These are phyloP conservation scores for Salix suchowensis DNA, from an alignment of 345 rosid species.

Conservation along the genomic window DNA sequence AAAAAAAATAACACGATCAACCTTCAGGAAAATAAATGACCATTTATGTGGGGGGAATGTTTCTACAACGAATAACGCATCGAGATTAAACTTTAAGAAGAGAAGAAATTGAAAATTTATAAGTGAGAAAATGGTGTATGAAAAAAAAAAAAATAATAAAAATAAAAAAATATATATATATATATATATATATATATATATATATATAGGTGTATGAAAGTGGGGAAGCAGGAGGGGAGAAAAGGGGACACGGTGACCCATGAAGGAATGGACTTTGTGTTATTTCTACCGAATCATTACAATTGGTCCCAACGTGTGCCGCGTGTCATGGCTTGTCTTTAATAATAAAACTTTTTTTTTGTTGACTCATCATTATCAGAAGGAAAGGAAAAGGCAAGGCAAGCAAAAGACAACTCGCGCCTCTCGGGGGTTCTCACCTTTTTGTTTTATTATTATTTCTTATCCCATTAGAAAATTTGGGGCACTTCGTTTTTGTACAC, in stretches of 20 bases:
- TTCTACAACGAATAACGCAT: too few species aligned
- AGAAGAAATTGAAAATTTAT: too few species aligned
- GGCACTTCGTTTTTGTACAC: not conserved
- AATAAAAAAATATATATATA: too few species aligned
- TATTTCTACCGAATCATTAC: constrained; percentile 16
- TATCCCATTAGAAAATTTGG: not conserved
- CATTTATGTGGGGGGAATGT: not conserved
- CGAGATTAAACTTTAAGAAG: too few species aligned
- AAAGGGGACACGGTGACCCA: constrained; percentile 19
- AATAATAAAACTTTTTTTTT: not conserved
- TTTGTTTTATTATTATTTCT: not conserved
- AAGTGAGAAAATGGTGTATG: too few species aligned
- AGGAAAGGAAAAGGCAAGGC: not conserved
- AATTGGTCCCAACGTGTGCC: constrained; percentile 22
- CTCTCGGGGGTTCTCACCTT: constrained; percentile 13
- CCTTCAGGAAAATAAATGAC: too few species aligned
- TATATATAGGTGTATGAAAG: not conserved
- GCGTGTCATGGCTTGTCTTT: constrained; percentile 17
- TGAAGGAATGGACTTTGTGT: not conserved
- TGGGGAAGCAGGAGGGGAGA: constrained; percentile 25
- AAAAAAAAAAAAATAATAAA: too few species aligned
- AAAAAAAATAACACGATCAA: not conserved
- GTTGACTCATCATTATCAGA: constrained; percentile 16
- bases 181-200: too few species aligned
- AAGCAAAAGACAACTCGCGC: constrained; percentile 20